Conservation (phyloP, 805 yeast genomes). For the Myxozyma sirexii region DNA sequence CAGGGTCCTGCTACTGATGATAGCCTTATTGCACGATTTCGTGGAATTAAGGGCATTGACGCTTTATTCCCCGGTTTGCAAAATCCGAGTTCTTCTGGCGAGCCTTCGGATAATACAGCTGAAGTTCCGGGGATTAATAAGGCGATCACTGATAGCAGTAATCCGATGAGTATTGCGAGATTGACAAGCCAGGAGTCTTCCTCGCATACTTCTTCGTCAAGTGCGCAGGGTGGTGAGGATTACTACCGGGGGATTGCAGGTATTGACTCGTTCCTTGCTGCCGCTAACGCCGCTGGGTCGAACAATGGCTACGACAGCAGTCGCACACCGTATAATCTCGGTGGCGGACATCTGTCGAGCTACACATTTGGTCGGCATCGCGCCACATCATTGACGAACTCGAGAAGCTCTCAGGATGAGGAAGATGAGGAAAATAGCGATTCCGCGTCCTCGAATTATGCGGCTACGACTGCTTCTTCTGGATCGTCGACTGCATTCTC, state of each 20-base stretch:
- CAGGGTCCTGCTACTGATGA: not conserved
- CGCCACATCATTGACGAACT: not conserved
- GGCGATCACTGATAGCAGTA: slow-evolving; percentile 12
- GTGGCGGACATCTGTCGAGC: not conserved
- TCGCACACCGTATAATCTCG: not conserved
- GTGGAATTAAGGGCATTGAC: slow-evolving; percentile 14
- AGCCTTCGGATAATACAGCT: not conserved
- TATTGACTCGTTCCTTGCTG: slow-evolving; percentile 11
- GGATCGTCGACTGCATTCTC: not conserved
- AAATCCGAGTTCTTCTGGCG: not conserved
- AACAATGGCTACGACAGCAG: not conserved
- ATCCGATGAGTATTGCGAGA: slow-evolving; percentile 39
- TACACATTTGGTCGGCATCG: slow-evolving; percentile 3
- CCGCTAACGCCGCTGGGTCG: slow-evolving; percentile 12
- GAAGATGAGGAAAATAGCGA: slow-evolving; percentile 17
- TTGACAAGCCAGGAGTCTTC: slow-evolving; percentile 36
- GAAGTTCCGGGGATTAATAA: not conserved
- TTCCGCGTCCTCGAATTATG: not conserved
- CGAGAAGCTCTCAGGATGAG: slow-evolving; percentile 3
- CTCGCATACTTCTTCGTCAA: slow-evolving; percentile 3
- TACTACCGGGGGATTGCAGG: not conserved
- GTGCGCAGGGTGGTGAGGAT: not conserved
- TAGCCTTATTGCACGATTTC: slow-evolving; percentile 7
- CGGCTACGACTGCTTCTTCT: not conserved
- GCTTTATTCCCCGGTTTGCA: slow-evolving; percentile 17